Evolutionary conservation across 441 rosid genomes (phyloP).

Genomic region (Lepidium campestre): DNA sequence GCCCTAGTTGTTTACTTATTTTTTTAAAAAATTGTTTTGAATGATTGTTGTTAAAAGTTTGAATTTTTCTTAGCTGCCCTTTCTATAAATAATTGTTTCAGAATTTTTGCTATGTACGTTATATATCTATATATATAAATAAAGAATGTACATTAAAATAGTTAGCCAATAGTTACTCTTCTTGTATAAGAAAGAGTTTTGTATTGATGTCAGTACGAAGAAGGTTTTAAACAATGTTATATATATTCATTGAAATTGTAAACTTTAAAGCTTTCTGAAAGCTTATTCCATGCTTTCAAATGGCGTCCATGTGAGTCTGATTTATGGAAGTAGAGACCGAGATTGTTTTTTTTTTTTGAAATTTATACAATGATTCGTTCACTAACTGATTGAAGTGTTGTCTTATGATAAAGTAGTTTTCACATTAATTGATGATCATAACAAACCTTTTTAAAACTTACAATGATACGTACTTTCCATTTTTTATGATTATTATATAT

Average conservation of each 20-base stretch:
- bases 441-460: not conserved
- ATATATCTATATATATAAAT: not conserved
- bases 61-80: slow-evolving; percentile 23
- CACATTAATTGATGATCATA: not conserved
- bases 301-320: slow-evolving; percentile 29
- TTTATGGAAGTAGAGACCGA: slow-evolving; percentile 12
- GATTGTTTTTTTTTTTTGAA: not conserved
- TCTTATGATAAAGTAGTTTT: not conserved
- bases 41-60: slow-evolving; percentile 14
- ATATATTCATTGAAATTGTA: slow-evolving; percentile 1
- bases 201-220: slow-evolving; percentile 25
- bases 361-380: slow-evolving; percentile 20
- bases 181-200: slow-evolving; percentile 20
- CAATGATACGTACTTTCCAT: not conserved
- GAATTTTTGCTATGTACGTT: too few species aligned
- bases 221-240: slow-evolving; percentile 1
- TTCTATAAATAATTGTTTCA: slow-evolving; percentile 2
- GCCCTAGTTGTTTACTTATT: slow-evolving; percentile 19
- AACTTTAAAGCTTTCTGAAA: slow-evolving; percentile 24
- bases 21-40: not conserved
- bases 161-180: slow-evolving; percentile 20
- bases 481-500: not conserved
- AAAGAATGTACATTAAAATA: not conserved
- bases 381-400: not conserved
- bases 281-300: slow-evolving; percentile 19